These are phyloP conservation scores for Scytalidium lignicola DNA, from an alignment of 2,329 filamentous ascomycete genomes.

Conservation along the genomic window DNA sequence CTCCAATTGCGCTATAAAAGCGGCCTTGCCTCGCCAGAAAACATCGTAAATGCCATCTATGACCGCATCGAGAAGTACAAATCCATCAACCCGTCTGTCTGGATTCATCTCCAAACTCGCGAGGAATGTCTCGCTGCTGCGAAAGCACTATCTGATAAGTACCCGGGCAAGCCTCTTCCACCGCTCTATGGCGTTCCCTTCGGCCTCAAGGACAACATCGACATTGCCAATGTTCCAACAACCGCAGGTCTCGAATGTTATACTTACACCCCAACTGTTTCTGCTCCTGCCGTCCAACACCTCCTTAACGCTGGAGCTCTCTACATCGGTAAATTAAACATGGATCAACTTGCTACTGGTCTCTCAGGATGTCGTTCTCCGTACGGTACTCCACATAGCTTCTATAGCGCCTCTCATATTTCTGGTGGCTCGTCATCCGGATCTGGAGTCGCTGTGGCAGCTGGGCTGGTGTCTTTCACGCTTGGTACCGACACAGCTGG, in stretches of 20 bases:
- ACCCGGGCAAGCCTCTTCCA: constrained; percentile 37
- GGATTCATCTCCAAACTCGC: constrained; percentile 39
- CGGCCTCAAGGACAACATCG: constrained; percentile 51
- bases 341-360: constrained; percentile 59
- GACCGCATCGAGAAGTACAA: constrained; percentile 44
- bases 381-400: constrained; percentile 49
- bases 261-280: constrained; percentile 40
- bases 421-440: constrained; percentile 51
- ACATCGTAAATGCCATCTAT: constrained; percentile 39
- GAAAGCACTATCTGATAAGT: constrained; percentile 34
- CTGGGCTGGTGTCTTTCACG: constrained; percentile 46
- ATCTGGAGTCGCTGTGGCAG: constrained; percentile 46
- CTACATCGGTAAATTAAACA: constrained; percentile 52
- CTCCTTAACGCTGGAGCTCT: constrained; percentile 47
- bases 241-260: constrained; percentile 47
- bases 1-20: constrained; percentile 38
- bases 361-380: constrained; percentile 54
- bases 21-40: constrained; percentile 35
- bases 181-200: constrained; percentile 53
- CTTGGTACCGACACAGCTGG: constrained; percentile 50
- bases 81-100: constrained; percentile 41
- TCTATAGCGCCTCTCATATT: constrained; percentile 44
- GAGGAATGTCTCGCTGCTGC: constrained; percentile 36
- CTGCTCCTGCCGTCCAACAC: constrained; percentile 40
- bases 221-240: constrained; percentile 44